Conservation (phyloP, 2,329 filamentous ascomycete species). For the Xylariales sp. region DNA sequence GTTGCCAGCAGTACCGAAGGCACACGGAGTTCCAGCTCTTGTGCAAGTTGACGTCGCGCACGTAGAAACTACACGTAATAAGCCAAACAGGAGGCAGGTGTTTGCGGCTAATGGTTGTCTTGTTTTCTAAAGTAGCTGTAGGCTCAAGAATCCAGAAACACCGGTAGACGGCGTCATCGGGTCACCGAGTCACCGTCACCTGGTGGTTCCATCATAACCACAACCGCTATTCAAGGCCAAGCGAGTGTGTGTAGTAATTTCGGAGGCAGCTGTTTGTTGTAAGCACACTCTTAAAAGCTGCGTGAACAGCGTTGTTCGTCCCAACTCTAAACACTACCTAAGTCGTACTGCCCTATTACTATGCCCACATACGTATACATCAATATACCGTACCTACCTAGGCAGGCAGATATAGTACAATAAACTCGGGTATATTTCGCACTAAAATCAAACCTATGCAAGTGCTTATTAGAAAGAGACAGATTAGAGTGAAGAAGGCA, state of each 20-base stretch:
- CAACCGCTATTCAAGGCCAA: neutral
- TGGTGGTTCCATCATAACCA: neutral
- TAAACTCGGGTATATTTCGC: no score
- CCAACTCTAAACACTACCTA: no score
- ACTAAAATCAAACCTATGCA: no score
- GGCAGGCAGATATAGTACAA: no score
- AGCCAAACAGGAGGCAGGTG: neutral
- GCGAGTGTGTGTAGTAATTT: neutral
- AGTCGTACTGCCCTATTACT: no score
- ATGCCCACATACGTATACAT: no score
- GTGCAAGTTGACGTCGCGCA: constrained; percentile 18
- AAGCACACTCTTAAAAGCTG: no score
- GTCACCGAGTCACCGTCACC: neutral
- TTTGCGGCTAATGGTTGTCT: constrained; percentile 16
- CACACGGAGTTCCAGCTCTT: neutral
- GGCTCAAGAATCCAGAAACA: neutral
- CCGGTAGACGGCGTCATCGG: constrained; percentile 9
- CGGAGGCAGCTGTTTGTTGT: neutral
- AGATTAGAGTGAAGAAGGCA: no score
- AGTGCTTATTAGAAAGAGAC: no score
- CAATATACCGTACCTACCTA: no score
- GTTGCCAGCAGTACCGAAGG: neutral
- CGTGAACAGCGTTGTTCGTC: no score
- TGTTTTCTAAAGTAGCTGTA: neutral
- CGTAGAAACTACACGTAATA: neutral